Base-by-base conservation (phyloP, 805 yeast genomes). In the Komagataella phaffii region DNA sequence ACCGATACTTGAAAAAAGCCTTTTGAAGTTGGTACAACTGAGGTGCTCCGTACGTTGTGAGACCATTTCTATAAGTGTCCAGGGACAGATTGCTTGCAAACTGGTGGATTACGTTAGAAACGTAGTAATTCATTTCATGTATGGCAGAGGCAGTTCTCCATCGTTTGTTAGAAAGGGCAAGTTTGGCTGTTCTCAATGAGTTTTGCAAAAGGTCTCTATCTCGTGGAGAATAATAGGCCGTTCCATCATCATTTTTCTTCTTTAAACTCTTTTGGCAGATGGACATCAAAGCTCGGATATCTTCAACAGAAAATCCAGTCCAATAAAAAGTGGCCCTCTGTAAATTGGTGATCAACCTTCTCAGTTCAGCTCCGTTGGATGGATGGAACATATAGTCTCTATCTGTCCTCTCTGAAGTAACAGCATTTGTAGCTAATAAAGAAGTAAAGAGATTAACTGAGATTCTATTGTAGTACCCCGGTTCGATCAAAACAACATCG, bases 301-400 rank as follows among this genome's bases (percentile, higher is more conserved):
- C 88, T 46, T 69, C 71, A 23, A 72, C 70, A 10, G 82, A 71
- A 59, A 83, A 83, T 0, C 88, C 89, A 1, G 87, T 80, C 90
- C 90, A 83, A 58, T 80, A 80, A 60, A 83, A 82, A 0, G 89
- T 80, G 1, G 85, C 80, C 53, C 83, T 70, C 61, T 79, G 86
- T 24, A 83, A 60, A 58, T 83, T 83, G 3, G 77, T 73, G 10
- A 83, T 74, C 55, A 83, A 68, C 49, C 82, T 63, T 53, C 82
- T 66, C 44, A 83, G 62, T 54, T 80, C 81, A 17, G 61, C 62
- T 46, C 78, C 67, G 57, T 81, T 82, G 0, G 74, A 62, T 0
- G 80, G 75, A 67, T 83, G 83, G 59, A 83, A 83, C 87, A 83
- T 81, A 62, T 80, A 83, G 61, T 83, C 89, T 21, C 73, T 69